Evolutionary conservation across 139 green algal species (phyloP).

Genomic region (Micractinium sp.): DNA sequence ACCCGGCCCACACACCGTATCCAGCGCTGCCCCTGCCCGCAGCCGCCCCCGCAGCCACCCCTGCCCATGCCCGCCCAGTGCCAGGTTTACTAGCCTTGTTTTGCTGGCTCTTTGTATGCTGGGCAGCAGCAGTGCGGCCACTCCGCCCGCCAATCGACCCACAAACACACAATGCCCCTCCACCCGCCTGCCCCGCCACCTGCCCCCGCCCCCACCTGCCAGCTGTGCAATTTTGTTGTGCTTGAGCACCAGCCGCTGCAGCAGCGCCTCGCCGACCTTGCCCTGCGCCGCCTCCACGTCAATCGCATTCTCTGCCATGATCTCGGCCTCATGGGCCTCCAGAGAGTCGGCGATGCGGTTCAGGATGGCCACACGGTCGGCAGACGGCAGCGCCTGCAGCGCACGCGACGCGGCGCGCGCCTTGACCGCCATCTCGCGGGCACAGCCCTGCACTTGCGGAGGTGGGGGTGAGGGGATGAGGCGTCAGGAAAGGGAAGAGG

Average conservation of each 20-base stretch:
- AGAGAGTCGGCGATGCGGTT: slow-evolving; percentile 84
- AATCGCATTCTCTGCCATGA: slow-evolving; percentile 85
- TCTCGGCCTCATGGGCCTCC: slow-evolving; percentile 72
- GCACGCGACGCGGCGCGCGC: slow-evolving; percentile 79
- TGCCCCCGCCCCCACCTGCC: slow-evolving; percentile 36
- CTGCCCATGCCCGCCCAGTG: too few relatives aligned
- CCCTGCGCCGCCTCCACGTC: slow-evolving; percentile 70
- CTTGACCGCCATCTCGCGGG: slow-evolving; percentile 45
- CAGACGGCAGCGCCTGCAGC: slow-evolving; percentile 80
- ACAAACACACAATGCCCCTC: too few relatives aligned
- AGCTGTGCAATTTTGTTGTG: slow-evolving; percentile 91
- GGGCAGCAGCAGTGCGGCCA: too few relatives aligned
- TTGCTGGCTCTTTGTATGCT: too few relatives aligned
- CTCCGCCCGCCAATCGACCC: too few relatives aligned
- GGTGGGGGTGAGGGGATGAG: too few relatives aligned
- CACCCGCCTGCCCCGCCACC: too few relatives aligned
- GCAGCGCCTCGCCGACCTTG: slow-evolving; percentile 76
- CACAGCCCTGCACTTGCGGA: too few relatives aligned
- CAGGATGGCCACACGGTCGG: slow-evolving; percentile 76
- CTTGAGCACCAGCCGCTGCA: slow-evolving; percentile 96
- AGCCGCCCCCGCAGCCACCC: too few relatives aligned
- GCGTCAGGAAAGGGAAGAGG: too few relatives aligned
- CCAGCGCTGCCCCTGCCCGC: too few relatives aligned
- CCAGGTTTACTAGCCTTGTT: too few relatives aligned
- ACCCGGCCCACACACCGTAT: neutral